Conservation (phyloP, 257 asterid genomes). For the Solanum verrucosum region DNA sequence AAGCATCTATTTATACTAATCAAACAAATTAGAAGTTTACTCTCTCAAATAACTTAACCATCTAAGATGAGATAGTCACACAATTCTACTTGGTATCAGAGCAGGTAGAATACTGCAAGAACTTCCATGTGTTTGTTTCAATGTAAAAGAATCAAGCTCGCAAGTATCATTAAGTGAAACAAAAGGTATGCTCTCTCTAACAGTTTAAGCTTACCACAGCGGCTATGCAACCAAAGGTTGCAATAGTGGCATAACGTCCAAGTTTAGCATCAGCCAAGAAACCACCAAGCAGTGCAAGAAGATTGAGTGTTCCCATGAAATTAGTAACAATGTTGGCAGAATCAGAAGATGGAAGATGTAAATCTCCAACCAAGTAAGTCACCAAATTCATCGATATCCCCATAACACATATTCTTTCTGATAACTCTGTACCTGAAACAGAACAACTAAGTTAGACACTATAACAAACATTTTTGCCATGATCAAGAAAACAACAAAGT, state of each 20-base stretch:
- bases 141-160: not conserved
- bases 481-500: not conserved
- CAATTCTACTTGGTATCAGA: not conserved
- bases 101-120: no score
- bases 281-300: constrained; percentile 78
- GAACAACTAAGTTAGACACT: not conserved
- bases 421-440: constrained; percentile 60
- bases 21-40: not conserved
- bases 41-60: not conserved
- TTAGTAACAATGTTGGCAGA: constrained; percentile 78
- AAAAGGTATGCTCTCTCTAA: not conserved
- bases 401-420: constrained; percentile 83
- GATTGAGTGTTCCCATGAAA: constrained; percentile 85
- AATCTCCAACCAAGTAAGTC: constrained; percentile 62
- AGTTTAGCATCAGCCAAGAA: constrained; percentile 83
- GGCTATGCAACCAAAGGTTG: constrained; percentile 47
- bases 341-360: constrained; percentile 65
- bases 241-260: constrained; percentile 76
- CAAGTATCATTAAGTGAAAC: not conserved
- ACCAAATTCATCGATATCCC: constrained; percentile 85
- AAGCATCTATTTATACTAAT: not conserved
- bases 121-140: not conserved
- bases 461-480: not conserved
- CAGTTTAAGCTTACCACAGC: constrained; percentile 37
- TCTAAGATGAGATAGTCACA: not conserved